A percentile compares a stretch with the other conserved stretches of the same genome.
phyloP scores from a whole-genome alignment of 2,329 filamentous ascomycete genomes.

The Verticillium albo-atrum region DNA sequence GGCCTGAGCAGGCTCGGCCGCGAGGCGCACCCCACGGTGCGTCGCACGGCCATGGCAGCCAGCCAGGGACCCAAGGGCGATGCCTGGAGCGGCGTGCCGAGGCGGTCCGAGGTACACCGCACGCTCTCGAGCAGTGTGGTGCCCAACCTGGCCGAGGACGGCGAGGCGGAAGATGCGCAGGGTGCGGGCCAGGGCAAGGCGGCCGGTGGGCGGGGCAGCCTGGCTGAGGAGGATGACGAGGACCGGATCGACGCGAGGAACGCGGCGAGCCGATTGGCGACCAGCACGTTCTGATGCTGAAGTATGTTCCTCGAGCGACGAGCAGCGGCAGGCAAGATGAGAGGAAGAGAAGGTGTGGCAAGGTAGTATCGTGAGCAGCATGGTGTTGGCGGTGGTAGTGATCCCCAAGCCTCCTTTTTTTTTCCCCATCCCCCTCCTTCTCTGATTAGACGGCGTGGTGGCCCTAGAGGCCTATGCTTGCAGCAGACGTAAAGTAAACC shows the following conservation, averaged over 20 bases:
- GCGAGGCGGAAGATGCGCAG: conserved; percentile 39
- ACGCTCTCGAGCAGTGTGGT: conserved; percentile 72
- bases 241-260: conserved; percentile 94
- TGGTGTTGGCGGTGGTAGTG: neutral
- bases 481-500: neutral
- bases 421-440: neutral
- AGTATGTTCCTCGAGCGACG: neutral
- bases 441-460: neutral
- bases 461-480: neutral
- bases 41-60: conserved; percentile 73
- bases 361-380: neutral
- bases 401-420: neutral
- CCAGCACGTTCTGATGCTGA: conserved; percentile 74
- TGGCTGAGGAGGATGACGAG: conserved; percentile 80
- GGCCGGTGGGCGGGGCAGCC: conserved; percentile 58
- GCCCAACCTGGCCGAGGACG: conserved; percentile 59
- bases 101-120: conserved; percentile 71
- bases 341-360: neutral
- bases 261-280: conserved; percentile 86
- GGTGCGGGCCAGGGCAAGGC: conserved; percentile 37
- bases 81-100: conserved; percentile 91
- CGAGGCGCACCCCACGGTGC: conserved; percentile 72
- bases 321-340: neutral
- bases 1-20: conserved; percentile 86
- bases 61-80: conserved; percentile 98